Base-by-base conservation (phyloP, 768 basidiomycete species). In the Phaeotremella skinneri region DNA sequence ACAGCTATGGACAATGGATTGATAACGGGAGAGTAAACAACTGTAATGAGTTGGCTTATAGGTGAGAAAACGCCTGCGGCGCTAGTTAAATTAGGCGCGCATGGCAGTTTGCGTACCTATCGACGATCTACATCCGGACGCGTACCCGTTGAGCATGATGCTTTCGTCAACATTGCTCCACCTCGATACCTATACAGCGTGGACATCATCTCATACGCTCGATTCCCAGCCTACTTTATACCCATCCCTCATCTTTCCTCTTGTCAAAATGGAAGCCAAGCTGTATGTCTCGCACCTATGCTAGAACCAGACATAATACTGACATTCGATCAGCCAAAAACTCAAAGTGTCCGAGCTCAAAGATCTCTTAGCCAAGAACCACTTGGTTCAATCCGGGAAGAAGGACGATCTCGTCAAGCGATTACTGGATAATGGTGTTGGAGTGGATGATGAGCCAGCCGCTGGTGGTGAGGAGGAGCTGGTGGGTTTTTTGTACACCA, bases 291-390 rank as follows among this genome's bases (percentile, higher is more conserved):
- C 13, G 27, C 25, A 9, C 13, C 39, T 45, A 45, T 23, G 13
- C 11, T 20, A 7, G 13, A 45, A 11, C 39, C 7, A 49, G 20
- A 23, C 37, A 26, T 52, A 27, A 27, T 6, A 5, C 17, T 52
- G 21, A 13, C 29, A 29, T 39, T 52, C 31, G 25, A 31, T 11
- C 58, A 74, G 72, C 14, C 69, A 74, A 58, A 74, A 71, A 34
- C 66, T 74, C 29, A 74, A 71, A 47, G 72, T 74, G 2, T 55
- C 69, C 11, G 72, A 74, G 47, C 64, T 74, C 31, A 74, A 74
- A 49, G 72, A 71, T 30, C 34, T 74, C 34, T 59, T 71, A 14
- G 61, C 63, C 2, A 74, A 74, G 48, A 65, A 74, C 37, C 45
- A 58, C 47, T 51, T 74, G 13, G 43, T 58, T 14, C 65, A 67